phyloP scores from a whole-genome alignment of 129 eudicot species.

The Arctium minus region DNA sequence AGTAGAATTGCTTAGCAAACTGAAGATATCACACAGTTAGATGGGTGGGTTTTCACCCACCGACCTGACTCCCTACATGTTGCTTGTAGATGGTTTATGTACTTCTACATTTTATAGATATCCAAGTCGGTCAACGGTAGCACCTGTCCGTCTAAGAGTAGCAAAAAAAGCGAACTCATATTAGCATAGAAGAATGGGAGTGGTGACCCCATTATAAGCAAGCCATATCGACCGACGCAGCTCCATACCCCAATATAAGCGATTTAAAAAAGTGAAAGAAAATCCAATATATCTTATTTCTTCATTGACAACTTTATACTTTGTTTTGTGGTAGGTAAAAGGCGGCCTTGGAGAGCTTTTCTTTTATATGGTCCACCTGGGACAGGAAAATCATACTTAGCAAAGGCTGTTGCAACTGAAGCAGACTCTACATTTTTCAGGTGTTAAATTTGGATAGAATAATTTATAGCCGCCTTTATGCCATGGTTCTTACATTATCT shows the following conservation, averaged over 20 bases:
- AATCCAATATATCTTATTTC: neutral
- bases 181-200: too few relatives aligned
- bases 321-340: conserved; percentile 58
- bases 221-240: too few relatives aligned
- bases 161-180: too few relatives aligned
- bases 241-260: too few relatives aligned
- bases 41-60: neutral
- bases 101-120: neutral
- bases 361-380: conserved; percentile 99
- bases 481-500: neutral
- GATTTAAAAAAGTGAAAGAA: too few relatives aligned
- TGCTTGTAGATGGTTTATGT: neutral
- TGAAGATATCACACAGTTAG: neutral
- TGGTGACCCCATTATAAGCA: too few relatives aligned
- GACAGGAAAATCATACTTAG: conserved; percentile 97
- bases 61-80: neutral
- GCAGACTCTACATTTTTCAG: conserved; percentile 98
- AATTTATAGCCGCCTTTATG: neutral
- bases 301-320: neutral
- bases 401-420: conserved; percentile 99
- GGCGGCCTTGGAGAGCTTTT: conserved; percentile 99
- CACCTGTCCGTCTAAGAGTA: too few relatives aligned
- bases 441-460: conserved; percentile 25
- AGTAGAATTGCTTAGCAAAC: neutral
- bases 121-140: too few relatives aligned